These are phyloP conservation scores for Dryadomyces sulphureus DNA, from an alignment of 2,329 filamentous ascomycete genomes.

Conservation along the genomic window DNA sequence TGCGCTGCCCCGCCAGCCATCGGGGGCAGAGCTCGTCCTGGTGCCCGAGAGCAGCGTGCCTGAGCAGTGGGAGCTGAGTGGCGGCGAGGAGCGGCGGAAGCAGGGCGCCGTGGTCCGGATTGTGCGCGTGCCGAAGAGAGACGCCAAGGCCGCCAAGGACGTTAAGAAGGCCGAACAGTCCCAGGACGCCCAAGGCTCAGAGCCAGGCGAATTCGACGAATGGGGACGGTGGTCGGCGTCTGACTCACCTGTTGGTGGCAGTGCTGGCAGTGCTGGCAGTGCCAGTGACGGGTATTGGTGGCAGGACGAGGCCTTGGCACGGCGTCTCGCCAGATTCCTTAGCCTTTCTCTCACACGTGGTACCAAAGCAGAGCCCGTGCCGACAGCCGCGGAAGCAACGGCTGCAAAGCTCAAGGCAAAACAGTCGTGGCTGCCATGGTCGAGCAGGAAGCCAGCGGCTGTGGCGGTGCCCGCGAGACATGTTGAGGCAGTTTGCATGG, in stretches of 20 bases:
- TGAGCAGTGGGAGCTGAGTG: slow-evolving; percentile 20
- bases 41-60: slow-evolving; percentile 27
- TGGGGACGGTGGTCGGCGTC: slow-evolving; percentile 28
- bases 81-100: slow-evolving; percentile 15
- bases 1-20: slow-evolving; percentile 17
- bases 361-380: too few relatives aligned
- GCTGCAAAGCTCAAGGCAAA: too few relatives aligned
- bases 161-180: background rate
- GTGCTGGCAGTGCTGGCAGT: too few relatives aligned
- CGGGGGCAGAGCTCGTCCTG: slow-evolving; percentile 26
- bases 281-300: slow-evolving; percentile 25
- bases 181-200: too few relatives aligned
- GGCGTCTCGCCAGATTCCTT: slow-evolving; percentile 29
- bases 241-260: background rate
- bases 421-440: slow-evolving; percentile 19
- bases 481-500: slow-evolving; percentile 23
- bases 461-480: background rate
- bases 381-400: too few relatives aligned
- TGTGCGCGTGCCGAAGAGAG: slow-evolving; percentile 14
- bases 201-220: slow-evolving; percentile 22
- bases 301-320: slow-evolving; percentile 29
- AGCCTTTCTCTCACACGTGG: slow-evolving; percentile 10
- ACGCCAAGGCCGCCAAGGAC: background rate
- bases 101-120: slow-evolving; percentile 19
- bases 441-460: background rate